Evolutionary conservation across 768 basidiomycete species (phyloP).

Genomic region (Boletellus ananas): DNA sequence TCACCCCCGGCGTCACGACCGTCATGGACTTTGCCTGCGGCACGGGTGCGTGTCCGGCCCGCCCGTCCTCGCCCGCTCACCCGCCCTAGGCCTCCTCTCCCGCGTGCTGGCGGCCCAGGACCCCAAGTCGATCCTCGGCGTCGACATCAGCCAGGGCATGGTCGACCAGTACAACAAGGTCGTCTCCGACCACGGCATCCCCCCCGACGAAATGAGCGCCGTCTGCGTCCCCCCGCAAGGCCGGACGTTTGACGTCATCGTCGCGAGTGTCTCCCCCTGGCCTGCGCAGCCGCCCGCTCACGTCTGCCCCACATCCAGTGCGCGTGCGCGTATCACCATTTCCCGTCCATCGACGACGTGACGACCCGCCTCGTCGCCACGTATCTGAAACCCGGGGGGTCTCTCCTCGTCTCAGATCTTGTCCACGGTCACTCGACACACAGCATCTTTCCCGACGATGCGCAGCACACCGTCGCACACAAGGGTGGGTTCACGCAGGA

Average conservation of each 20-base stretch:
- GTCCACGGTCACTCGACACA: conserved; percentile 28
- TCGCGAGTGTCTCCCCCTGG: conserved; percentile 46
- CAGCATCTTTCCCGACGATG: conserved; percentile 29
- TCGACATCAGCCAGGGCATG: conserved; percentile 71
- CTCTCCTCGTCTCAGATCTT: conserved; percentile 57
- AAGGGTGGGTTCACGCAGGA: conserved; percentile 48
- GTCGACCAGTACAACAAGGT: conserved; percentile 63
- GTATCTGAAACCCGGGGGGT: conserved; percentile 61
- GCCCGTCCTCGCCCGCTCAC: neutral
- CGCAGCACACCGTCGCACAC: conserved; percentile 52
- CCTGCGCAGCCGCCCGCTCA: neutral
- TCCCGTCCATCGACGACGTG: conserved; percentile 44
- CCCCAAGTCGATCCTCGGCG: conserved; percentile 61
- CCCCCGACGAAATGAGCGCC: conserved; percentile 63
- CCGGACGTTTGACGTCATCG: conserved; percentile 62
- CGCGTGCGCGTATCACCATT: conserved; percentile 60
- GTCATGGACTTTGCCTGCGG: conserved; percentile 78
- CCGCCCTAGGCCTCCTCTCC: conserved; percentile 53
- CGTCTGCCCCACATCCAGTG: conserved; percentile 44
- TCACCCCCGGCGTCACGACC: conserved; percentile 52
- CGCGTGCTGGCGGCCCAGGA: conserved; percentile 56
- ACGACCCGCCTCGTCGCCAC: conserved; percentile 47
- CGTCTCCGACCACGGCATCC: conserved; percentile 57
- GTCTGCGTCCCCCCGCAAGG: conserved; percentile 45
- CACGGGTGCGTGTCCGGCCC: conserved; percentile 36